phyloP scores from a whole-genome alignment of 495 filamentous ascomycete genomes.

The Cryomyces antarcticus region DNA sequence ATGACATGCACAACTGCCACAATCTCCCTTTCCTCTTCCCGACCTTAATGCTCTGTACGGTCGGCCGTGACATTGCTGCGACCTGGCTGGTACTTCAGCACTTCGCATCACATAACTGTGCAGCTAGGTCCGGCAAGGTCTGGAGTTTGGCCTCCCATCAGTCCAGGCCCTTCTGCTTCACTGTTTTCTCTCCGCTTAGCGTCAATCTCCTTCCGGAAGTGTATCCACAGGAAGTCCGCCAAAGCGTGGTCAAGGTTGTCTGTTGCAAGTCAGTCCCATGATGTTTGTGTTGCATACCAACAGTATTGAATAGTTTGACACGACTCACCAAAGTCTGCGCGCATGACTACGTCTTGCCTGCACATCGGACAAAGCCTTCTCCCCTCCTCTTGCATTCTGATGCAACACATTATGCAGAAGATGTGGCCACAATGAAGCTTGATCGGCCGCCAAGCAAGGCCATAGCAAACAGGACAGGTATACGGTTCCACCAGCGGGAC shows the following conservation, averaged over 20 bases:
- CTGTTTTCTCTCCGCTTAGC: constrained; percentile 40
- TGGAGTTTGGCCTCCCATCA: no score
- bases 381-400: constrained; percentile 42
- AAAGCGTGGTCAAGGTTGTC: constrained; percentile 41
- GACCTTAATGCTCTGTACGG: no score
- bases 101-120: no score
- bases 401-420: constrained; percentile 54
- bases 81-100: no score
- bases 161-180: constrained; percentile 20
- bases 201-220: constrained; percentile 52
- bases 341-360: constrained; percentile 34
- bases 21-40: no score
- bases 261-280: constrained; percentile 2
- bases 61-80: no score
- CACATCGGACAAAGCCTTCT: constrained; percentile 47
- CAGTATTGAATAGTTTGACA: background rate
- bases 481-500: constrained; percentile 57
- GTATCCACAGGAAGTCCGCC: constrained; percentile 38
- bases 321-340: constrained; percentile 32
- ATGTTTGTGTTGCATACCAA: background rate
- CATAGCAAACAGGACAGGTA: constrained; percentile 51
- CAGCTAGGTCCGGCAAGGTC: no score
- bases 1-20: no score
- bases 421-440: constrained; percentile 41
- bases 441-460: constrained; percentile 45